Base-by-base conservation (phyloP, 192 early-diverging fungal genomes). In the Coemansia sp. region DNA sequence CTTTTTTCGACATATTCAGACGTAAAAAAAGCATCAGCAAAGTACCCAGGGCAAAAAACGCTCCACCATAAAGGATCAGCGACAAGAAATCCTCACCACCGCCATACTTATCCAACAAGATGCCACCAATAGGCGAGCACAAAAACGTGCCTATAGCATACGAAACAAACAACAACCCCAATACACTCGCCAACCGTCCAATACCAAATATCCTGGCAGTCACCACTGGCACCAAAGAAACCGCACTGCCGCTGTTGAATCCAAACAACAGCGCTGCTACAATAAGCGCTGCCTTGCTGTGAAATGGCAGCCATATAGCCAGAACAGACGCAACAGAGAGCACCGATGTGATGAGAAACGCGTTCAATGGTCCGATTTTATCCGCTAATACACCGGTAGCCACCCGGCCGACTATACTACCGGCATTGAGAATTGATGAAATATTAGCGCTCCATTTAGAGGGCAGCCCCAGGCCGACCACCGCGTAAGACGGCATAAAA, bases 301-400 rank as follows among this genome's bases (percentile, higher is more conserved):
- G 68, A 28, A 73, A 72, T n/a, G 70, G 70, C 29, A 78, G 60
- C 76, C 76, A 78, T 2, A 78, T 12, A 0, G 52, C 67, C 16
- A 79, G 60, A 12, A 73, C 60, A 17, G 56, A 38, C 25, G 73
- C 14, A 16, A 30, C 40, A 6, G 60, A 63, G 7, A 68, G 22
- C 1, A 55, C 5, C n/a, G 64, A 50, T 28, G 58, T 63, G 1
- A 79, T 10, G 1, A 61, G 45, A 20, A 79, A 40, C 1, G 71
- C n/a, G 32, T 73, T 73, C 0, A 73, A 29, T 14, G 76, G 49
- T 3, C 76, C 76, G 3, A 79, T 56, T 8, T 48, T 16, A 12
- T 70, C 67, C 8, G 67, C 76, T 29, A 67, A 12, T 2, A 73
- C 1, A 0, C 76, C 76, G 0, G 68, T 67, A 4, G 56, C 52